Conservation (phyloP, 75 land plant species). For the Pseudotsuga menziesii region DNA sequence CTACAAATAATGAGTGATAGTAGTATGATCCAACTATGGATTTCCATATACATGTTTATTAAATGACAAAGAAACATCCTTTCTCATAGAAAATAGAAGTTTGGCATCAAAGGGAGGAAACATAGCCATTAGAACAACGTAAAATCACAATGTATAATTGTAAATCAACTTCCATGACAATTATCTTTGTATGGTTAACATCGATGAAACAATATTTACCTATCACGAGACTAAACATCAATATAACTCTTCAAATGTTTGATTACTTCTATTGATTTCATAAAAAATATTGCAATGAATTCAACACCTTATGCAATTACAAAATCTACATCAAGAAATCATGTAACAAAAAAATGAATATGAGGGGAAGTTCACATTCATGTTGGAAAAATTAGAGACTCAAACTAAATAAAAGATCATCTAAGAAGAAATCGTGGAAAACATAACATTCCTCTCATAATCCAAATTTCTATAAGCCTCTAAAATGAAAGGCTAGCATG, state of each 20-base stretch:
- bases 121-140: not conserved
- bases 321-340: slow-evolving; percentile 43
- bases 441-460: slow-evolving; percentile 16
- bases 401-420: not conserved
- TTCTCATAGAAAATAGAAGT: not conserved
- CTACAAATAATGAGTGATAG: slow-evolving; percentile 18
- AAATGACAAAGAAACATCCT: not conserved
- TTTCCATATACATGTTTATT: not conserved
- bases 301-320: slow-evolving; percentile 39
- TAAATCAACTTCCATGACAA: not conserved
- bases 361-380: not conserved
- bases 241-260: slow-evolving; percentile 35
- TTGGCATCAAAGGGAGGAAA: not conserved
- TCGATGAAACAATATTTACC: not conserved
- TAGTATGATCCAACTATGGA: not conserved
- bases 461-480: slow-evolving; percentile 17
- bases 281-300: slow-evolving; percentile 37
- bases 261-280: slow-evolving; percentile 33
- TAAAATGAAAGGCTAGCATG: slow-evolving; percentile 31
- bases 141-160: not conserved
- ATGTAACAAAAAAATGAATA: slow-evolving; percentile 10
- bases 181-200: not conserved
- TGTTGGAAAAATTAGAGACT: not conserved
- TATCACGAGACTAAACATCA: slow-evolving; percentile 18
- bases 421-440: slow-evolving; percentile 28